Conservation (phyloP, 495 filamentous ascomycete species). For the Penicillium ochrochloron region DNA sequence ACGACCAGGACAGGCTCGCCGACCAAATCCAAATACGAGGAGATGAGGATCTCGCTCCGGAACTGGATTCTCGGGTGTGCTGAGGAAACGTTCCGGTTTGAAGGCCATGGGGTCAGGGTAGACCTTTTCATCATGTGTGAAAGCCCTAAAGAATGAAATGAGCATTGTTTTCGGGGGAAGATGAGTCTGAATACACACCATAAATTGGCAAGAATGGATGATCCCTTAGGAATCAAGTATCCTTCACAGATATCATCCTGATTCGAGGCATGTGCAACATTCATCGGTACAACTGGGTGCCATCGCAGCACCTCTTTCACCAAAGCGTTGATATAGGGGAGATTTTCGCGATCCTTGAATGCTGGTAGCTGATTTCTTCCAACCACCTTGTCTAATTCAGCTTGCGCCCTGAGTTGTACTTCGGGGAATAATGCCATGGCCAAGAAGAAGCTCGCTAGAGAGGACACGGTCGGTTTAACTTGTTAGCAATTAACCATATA, state of each 20-base stretch:
- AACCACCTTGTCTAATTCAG: slow-evolving; percentile 59
- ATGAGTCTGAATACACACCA: slow-evolving; percentile 33
- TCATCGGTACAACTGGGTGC: slow-evolving; percentile 45
- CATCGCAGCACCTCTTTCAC: slow-evolving; percentile 50
- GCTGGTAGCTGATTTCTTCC: slow-evolving; percentile 35
- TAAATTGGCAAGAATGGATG: slow-evolving; percentile 49
- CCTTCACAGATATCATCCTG: slow-evolving; percentile 60
- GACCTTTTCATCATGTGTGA: slow-evolving; percentile 30
- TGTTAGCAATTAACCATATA: background rate
- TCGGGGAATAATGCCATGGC: slow-evolving; percentile 52
- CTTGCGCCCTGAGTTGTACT: slow-evolving; percentile 55
- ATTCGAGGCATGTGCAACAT: slow-evolving; percentile 56
- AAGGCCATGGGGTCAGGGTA: slow-evolving; percentile 31
- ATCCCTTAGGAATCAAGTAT: slow-evolving; percentile 55
- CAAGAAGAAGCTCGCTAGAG: slow-evolving; percentile 46
- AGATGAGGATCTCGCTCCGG: slow-evolving; percentile 43
- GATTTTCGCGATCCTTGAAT: slow-evolving; percentile 30
- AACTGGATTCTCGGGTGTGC: slow-evolving; percentile 12
- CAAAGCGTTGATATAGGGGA: slow-evolving; percentile 47
- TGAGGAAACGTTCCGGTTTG: slow-evolving; percentile 43
- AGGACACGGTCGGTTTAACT: slow-evolving; percentile 30
- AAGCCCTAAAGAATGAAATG: slow-evolving; percentile 27
- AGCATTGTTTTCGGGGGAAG: background rate
- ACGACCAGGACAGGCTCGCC: slow-evolving; percentile 46
- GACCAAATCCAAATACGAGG: slow-evolving; percentile 44